phyloP scores from a whole-genome alignment of 257 asterid genomes.

The Cynanchum wilfordii region DNA sequence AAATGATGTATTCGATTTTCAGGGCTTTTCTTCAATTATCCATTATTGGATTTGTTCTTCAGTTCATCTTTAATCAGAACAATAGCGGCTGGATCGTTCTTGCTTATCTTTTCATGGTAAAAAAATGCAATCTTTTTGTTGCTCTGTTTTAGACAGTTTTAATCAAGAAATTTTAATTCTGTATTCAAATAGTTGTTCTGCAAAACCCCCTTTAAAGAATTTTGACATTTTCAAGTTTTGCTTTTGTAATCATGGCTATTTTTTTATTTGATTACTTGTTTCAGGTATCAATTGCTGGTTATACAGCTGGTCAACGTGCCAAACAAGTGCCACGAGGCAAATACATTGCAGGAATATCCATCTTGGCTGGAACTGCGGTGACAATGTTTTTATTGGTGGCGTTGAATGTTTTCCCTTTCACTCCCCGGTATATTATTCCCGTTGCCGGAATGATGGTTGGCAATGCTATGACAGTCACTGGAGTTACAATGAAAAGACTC shows the following conservation, averaged over 20 bases:
- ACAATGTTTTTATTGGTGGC: conserved; percentile 58
- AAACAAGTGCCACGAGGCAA: conserved; percentile 83
- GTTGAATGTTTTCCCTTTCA: conserved; percentile 74
- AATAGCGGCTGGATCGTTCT: conserved; percentile 59
- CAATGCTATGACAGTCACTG: conserved; percentile 90
- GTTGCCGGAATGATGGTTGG: conserved; percentile 97
- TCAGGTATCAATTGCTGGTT: conserved; percentile 74
- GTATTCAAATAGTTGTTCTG: background rate
- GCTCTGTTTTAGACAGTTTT: background rate
- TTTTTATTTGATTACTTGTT: background rate
- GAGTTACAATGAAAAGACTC: conserved; percentile 86
- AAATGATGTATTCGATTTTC: conserved; percentile 69
- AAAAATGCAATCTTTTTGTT: background rate
- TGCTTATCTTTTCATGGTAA: conserved; percentile 94
- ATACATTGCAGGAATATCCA: conserved; percentile 75
- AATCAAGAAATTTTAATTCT: background rate
- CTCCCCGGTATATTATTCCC: conserved; percentile 82
- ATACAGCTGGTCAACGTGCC: conserved; percentile 92
- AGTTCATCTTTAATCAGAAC: conserved; percentile 67
- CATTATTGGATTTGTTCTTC: conserved; percentile 77
- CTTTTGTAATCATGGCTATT: background rate
- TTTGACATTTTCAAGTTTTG: background rate
- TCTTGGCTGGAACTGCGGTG: conserved; percentile 61
- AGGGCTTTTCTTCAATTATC: conserved; percentile 87
- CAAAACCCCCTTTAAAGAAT: background rate